These are phyloP conservation scores for Talaromyces liani DNA, from an alignment of 495 filamentous ascomycete species.

Conservation along the genomic window DNA sequence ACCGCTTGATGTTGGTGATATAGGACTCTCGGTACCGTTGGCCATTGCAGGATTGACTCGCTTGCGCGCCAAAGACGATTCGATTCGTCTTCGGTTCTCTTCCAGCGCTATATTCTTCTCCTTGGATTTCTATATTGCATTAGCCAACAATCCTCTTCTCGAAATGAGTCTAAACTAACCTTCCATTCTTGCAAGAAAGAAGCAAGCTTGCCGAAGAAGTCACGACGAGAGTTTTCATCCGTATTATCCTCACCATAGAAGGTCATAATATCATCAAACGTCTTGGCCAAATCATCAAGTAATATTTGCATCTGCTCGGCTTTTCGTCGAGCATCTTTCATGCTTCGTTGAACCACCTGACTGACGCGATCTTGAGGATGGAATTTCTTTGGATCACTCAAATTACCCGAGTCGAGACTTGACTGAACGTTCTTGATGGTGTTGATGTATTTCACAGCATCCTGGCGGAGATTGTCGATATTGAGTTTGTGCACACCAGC, in stretches of 20 bases:
- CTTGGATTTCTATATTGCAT: conserved; percentile 59
- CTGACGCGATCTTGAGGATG: conserved; percentile 94
- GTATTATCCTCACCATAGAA: conserved; percentile 93
- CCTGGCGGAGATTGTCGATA: conserved; percentile 79
- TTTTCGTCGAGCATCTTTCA: conserved; percentile 95
- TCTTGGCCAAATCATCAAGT: conserved; percentile 82
- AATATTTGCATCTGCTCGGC: conserved; percentile 94
- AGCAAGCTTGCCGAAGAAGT: conserved; percentile 96
- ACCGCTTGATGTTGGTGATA: conserved; percentile 71
- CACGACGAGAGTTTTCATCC: conserved; percentile 89
- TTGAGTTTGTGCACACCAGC: conserved; percentile 85
- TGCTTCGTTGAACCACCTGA: conserved; percentile 81
- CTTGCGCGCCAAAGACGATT: conserved; percentile 86
- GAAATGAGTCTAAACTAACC: conserved; percentile 36
- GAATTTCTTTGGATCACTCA: conserved; percentile 95
- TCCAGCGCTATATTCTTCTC: conserved; percentile 86
- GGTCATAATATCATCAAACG: conserved; percentile 91
- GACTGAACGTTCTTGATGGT: conserved; percentile 90
- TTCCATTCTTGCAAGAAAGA: conserved; percentile 89
- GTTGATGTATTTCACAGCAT: conserved; percentile 91
- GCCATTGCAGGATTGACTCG: conserved; percentile 57
- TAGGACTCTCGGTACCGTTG: conserved; percentile 39
- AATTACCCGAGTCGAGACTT: conserved; percentile 86
- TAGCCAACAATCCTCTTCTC: not conserved
- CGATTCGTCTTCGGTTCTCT: conserved; percentile 74